These are phyloP conservation scores for Penicillium simplicissimum DNA, from an alignment of 495 filamentous ascomycete genomes.

Conservation along the genomic window DNA sequence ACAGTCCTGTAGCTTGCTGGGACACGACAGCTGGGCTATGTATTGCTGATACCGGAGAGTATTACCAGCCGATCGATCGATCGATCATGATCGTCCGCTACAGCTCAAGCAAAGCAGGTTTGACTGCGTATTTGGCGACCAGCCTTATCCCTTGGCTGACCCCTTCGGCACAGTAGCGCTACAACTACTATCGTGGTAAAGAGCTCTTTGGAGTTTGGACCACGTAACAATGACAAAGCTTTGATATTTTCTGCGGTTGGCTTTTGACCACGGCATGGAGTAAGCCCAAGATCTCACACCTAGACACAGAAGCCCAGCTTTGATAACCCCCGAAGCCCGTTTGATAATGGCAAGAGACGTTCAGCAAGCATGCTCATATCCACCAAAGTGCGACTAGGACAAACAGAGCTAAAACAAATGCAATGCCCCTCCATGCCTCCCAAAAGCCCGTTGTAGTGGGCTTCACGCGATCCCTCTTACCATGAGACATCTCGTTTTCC, in stretches of 20 bases:
- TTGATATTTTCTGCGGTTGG: background rate
- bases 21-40: background rate
- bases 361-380: background rate
- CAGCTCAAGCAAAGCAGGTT: slow-evolving; percentile 2
- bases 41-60: background rate
- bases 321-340: background rate
- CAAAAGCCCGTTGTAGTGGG: background rate
- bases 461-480: background rate
- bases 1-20: background rate
- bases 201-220: background rate
- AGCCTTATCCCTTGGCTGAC: background rate
- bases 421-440: background rate
- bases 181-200: too few species aligned
- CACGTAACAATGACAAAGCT: background rate
- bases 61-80: background rate
- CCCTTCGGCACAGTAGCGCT: background rate
- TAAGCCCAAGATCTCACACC: background rate
- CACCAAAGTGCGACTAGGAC: background rate
- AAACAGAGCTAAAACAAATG: background rate
- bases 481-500: background rate
- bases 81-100: slow-evolving; percentile 1
- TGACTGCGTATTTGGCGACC: background rate
- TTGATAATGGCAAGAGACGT: background rate
- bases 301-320: background rate
- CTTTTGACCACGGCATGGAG: background rate